Percentiles rank a stretch among this genome's conserved stretches.
Conservation (phyloP, 2,329 filamentous ascomycete genomes). For the Bimuria novae-zelandiae region DNA sequence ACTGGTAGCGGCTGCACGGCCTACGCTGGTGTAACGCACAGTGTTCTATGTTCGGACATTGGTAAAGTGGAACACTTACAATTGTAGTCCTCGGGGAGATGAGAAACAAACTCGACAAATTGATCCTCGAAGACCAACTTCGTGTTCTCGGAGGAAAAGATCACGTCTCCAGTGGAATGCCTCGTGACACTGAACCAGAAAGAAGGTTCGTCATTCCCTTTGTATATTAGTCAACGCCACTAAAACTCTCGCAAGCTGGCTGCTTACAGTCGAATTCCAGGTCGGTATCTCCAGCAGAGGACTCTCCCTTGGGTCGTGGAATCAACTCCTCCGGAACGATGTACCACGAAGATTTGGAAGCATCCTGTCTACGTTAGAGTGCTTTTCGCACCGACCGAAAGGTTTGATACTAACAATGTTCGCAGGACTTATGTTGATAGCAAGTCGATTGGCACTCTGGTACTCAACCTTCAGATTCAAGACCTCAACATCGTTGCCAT, state of each 20-base stretch:
- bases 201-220: constrained; percentile 61
- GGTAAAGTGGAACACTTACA: constrained; percentile 5
- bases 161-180: constrained; percentile 64
- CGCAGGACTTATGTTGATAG: constrained; percentile 71
- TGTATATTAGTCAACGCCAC: not conserved
- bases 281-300: constrained; percentile 46
- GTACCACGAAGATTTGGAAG: constrained; percentile 69
- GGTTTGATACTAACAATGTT: constrained; percentile 52
- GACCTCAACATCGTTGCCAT: constrained; percentile 73
- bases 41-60: not conserved
- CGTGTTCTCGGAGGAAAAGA: constrained; percentile 69
- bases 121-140: constrained; percentile 76
- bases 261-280: constrained; percentile 52
- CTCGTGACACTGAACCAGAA: constrained; percentile 63
- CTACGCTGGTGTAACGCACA: no score
- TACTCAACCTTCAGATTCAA: constrained; percentile 71
- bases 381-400: not conserved
- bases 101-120: constrained; percentile 73
- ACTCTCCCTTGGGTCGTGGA: constrained; percentile 57
- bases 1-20: no score
- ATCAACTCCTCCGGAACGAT: constrained; percentile 67
- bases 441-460: constrained; percentile 67
- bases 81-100: constrained; percentile 72
- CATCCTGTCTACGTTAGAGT: constrained; percentile 48
- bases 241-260: no score